phyloP scores from a whole-genome alignment of 2,329 filamentous ascomycete species.

The Aspergillus eucalypticola region DNA sequence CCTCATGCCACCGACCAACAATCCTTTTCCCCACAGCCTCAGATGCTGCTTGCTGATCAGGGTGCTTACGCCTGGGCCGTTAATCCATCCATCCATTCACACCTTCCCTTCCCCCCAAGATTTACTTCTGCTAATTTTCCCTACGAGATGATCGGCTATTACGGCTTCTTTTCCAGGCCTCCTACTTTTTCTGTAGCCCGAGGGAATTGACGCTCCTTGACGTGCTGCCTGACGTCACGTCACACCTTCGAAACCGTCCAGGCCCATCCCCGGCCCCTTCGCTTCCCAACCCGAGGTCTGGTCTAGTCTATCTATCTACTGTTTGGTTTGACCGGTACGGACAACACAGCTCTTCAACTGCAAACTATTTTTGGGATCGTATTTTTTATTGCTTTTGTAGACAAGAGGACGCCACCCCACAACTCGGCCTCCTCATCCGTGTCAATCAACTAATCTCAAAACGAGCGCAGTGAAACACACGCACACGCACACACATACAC shows the following conservation, averaged over 20 bases:
- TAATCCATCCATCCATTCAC: too few relatives aligned
- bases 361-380: conserved; percentile 1
- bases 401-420: neutral
- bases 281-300: too few relatives aligned
- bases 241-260: neutral
- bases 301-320: too few relatives aligned
- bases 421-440: neutral
- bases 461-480: neutral
- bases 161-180: neutral
- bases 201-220: neutral
- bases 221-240: neutral
- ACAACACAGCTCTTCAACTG: neutral
- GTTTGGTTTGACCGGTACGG: neutral
- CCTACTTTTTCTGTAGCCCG: neutral
- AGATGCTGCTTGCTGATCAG: neutral
- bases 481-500: neutral
- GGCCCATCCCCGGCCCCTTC: neutral
- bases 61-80: neutral
- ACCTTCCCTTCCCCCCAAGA: neutral
- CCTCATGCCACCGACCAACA: neutral
- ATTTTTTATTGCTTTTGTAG: conserved; percentile 6
- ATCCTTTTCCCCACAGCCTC: neutral
- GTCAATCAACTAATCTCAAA: conserved; percentile 2
- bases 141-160: neutral
- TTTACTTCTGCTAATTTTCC: neutral